Evolutionary conservation across 768 basidiomycete species (phyloP).

Genomic region (Serendipita vermifera): DNA sequence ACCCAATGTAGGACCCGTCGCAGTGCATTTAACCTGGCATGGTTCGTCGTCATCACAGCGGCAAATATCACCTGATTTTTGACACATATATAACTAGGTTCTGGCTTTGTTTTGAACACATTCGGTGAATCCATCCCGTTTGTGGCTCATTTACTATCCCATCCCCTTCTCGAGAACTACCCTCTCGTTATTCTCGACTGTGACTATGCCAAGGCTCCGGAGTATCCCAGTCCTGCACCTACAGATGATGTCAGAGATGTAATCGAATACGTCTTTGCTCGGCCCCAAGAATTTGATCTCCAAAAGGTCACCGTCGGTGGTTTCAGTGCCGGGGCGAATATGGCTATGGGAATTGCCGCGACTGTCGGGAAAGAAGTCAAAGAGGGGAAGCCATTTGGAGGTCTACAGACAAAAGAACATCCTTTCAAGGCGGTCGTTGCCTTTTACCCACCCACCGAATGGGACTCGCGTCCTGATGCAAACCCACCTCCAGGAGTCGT

Average conservation of each 20-base stretch:
- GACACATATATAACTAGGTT: too few species aligned
- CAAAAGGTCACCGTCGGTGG: not conserved
- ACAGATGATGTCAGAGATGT: not conserved
- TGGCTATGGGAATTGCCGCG: not conserved
- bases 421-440: not conserved
- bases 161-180: not conserved
- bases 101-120: too few species aligned
- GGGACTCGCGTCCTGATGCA: too few species aligned
- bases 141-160: too few species aligned
- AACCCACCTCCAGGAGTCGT: too few species aligned
- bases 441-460: not conserved
- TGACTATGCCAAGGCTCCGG: not conserved
- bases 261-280: not conserved
- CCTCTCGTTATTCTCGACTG: not conserved
- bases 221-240: not conserved
- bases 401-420: not conserved
- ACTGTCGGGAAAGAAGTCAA: not conserved
- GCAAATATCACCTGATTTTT: too few species aligned
- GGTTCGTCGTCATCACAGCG: too few species aligned
- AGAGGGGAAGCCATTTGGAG: not conserved
- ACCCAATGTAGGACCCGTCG: not conserved
- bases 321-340: not conserved
- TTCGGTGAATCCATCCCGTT: too few species aligned
- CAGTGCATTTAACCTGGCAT: slow-evolving; percentile 4
- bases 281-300: not conserved